These are phyloP conservation scores for Lactarius tabidus DNA, from an alignment of 768 basidiomycete genomes.

Conservation along the genomic window DNA sequence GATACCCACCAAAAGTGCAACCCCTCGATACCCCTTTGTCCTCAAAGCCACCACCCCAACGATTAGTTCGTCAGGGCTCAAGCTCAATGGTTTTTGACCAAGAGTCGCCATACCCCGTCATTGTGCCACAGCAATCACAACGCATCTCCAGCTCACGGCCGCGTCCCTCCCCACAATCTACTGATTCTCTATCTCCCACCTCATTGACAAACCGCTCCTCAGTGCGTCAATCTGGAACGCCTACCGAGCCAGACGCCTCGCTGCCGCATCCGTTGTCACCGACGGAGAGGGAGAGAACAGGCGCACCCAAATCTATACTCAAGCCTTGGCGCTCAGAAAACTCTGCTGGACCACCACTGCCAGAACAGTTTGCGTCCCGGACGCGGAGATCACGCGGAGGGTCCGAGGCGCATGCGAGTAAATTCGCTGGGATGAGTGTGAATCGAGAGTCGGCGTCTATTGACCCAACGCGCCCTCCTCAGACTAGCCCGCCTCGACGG, in stretches of 20 bases:
- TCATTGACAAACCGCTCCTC: background rate
- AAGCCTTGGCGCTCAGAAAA: conserved; percentile 63
- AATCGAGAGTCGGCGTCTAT: conserved; percentile 14
- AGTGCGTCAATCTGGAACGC: background rate
- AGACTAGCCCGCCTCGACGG: conserved; percentile 28
- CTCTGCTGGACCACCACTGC: conserved; percentile 62
- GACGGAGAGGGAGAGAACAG: conserved; percentile 41
- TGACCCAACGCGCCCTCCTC: conserved; percentile 15
- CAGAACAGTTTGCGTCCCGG: conserved; percentile 33
- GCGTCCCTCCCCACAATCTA: conserved; percentile 28
- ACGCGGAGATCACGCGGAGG: conserved; percentile 13
- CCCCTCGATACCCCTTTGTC: conserved; percentile 6
- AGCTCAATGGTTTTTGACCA: conserved; percentile 67
- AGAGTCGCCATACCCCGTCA: conserved; percentile 61
- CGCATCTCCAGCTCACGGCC: conserved; percentile 26
- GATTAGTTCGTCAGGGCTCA: conserved; percentile 26
- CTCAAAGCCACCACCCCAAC: conserved; percentile 6
- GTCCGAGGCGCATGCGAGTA: conserved; percentile 8
- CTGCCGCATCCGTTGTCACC: conserved; percentile 31
- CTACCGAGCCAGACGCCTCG: conserved; percentile 24
- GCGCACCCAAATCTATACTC: conserved; percentile 65
- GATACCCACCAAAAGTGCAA: background rate
- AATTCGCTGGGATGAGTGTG: conserved; percentile 2
- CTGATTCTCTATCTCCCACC: background rate
- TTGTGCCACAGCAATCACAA: conserved; percentile 23